Conservation (phyloP, 2,329 filamentous ascomycete genomes). For the Sarocladium kiliense region DNA sequence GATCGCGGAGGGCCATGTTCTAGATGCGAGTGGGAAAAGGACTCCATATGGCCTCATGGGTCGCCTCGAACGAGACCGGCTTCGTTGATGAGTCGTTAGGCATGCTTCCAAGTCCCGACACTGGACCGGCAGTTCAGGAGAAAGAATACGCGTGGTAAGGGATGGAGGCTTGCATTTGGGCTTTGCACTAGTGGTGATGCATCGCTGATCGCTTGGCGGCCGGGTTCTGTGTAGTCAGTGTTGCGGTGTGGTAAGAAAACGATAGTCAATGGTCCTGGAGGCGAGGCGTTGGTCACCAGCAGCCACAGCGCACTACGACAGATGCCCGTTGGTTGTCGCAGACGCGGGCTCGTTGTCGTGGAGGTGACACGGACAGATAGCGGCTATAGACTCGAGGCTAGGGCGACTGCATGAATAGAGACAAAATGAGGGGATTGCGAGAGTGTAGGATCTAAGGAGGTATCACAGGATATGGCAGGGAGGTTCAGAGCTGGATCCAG, state of each 20-base stretch:
- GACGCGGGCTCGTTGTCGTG: background rate
- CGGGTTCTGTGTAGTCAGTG: background rate
- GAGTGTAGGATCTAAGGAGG: background rate
- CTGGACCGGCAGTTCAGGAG: background rate
- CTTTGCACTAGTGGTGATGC: constrained; percentile 1
- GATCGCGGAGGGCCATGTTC: background rate
- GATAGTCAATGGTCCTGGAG: no score
- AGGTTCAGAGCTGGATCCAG: no score
- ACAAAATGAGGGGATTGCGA: background rate
- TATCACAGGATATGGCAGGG: background rate
- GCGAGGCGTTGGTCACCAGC: background rate
- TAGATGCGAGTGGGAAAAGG: background rate
- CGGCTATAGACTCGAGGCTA: background rate
- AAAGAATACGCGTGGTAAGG: background rate
- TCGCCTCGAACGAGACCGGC: background rate
- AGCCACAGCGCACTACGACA: background rate
- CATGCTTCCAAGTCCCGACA: background rate
- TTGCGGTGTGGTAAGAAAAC: no score
- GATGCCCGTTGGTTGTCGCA: background rate
- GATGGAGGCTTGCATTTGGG: constrained; percentile 2
- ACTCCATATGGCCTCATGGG: background rate
- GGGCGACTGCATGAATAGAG: background rate
- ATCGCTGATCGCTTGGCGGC: constrained; percentile 2
- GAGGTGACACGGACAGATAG: no score
- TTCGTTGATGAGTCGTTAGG: background rate